Evolutionary conservation across 2,329 filamentous ascomycete species (phyloP).

Genomic region (Ophiocordyceps unilateralis): DNA sequence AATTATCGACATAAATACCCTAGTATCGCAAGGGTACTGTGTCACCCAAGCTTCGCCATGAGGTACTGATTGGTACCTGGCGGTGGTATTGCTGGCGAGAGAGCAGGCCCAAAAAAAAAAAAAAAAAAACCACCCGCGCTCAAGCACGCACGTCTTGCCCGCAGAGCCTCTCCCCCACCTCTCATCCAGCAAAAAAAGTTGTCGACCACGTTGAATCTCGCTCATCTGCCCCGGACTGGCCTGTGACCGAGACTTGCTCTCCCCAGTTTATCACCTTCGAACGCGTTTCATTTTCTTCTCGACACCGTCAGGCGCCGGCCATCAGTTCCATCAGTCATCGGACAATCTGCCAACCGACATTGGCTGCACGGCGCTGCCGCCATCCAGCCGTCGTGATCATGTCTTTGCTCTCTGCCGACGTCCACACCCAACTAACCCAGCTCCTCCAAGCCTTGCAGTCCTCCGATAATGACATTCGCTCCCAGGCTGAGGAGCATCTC

Average conservation of each 20-base stretch:
- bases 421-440: slow-evolving; percentile 70
- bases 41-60: no score
- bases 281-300: background rate
- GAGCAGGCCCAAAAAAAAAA: no score
- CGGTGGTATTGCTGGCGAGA: no score
- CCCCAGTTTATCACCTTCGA: background rate
- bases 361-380: slow-evolving; percentile 7
- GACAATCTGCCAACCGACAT: slow-evolving; percentile 3
- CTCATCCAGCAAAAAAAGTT: slow-evolving; percentile 6
- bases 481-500: slow-evolving; percentile 77
- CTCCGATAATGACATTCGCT: slow-evolving; percentile 70
- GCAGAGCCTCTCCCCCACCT: slow-evolving; percentile 1
- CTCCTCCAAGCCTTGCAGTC: slow-evolving; percentile 80
- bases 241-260: background rate
- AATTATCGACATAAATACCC: no score
- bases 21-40: no score
- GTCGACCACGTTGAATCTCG: background rate
- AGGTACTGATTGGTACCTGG: no score
- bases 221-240: background rate
- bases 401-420: slow-evolving; percentile 74
- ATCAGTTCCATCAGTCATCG: background rate
- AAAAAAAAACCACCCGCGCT: background rate
- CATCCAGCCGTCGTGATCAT: slow-evolving; percentile 21
- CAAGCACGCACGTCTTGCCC: background rate
- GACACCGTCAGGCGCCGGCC: background rate